Conservation (phyloP, 306 rosid species). For the Oxytropis ochrocephala region DNA sequence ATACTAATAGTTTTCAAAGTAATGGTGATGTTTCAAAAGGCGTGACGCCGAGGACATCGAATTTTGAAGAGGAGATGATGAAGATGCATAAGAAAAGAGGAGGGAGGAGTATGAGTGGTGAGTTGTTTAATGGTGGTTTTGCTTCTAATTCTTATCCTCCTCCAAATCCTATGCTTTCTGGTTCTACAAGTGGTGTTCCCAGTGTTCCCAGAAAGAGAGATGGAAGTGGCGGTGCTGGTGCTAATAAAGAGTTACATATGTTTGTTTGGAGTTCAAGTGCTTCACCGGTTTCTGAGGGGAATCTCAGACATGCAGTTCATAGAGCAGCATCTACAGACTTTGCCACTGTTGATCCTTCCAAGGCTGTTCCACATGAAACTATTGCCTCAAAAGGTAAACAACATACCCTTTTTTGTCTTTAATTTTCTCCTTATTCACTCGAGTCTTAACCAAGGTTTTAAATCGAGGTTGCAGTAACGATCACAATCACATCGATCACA, state of each 20-base stretch:
- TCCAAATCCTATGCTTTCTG: slow-evolving; percentile 67
- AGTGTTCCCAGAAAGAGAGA: slow-evolving; percentile 54
- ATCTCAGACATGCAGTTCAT: slow-evolving; percentile 57
- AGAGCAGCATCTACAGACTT: slow-evolving; percentile 53
- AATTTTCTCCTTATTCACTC: too few relatives aligned
- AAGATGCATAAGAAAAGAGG: slow-evolving; percentile 54
- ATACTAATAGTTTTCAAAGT: slow-evolving; percentile 49
- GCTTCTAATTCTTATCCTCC: slow-evolving; percentile 50
- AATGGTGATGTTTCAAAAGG: slow-evolving; percentile 58
- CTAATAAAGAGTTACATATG: slow-evolving; percentile 79
- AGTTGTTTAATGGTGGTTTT: slow-evolving; percentile 49
- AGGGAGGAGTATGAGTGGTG: slow-evolving; percentile 72
- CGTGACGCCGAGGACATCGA: slow-evolving; percentile 64
- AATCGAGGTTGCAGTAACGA: too few relatives aligned
- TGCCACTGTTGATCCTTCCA: slow-evolving; percentile 45
- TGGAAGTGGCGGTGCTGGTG: slow-evolving; percentile 9
- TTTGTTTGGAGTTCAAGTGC: slow-evolving; percentile 91
- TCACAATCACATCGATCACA: too few relatives aligned
- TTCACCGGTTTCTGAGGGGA: slow-evolving; percentile 80
- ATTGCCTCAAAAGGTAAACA: slow-evolving; percentile 51
- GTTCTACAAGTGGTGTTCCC: slow-evolving; percentile 43
- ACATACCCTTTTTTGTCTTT: too few relatives aligned
- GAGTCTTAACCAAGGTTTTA: too few relatives aligned
- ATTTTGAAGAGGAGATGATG: slow-evolving; percentile 68
- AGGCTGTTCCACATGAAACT: slow-evolving; percentile 37